Evolutionary conservation across 306 rosid species (phyloP).

Genomic region (Hippophae tibetana): DNA sequence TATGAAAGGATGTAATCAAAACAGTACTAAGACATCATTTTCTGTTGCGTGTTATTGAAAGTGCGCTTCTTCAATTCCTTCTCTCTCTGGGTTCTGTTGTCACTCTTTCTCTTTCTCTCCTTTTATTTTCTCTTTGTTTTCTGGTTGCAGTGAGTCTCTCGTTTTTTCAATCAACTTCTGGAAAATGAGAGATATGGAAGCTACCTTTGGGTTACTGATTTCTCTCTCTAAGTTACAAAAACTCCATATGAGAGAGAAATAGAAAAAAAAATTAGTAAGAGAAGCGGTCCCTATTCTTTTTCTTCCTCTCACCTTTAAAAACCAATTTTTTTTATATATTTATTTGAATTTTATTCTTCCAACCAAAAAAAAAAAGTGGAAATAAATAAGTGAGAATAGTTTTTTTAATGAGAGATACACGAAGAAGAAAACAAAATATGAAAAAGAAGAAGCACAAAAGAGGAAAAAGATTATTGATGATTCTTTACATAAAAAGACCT

Average conservation of each 20-base stretch:
- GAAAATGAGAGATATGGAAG: slow-evolving; percentile 50
- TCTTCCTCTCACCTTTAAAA: slow-evolving; percentile 17
- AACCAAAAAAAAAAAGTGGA: background rate
- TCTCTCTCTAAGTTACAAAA: slow-evolving; percentile 34
- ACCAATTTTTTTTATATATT: slow-evolving; percentile 43
- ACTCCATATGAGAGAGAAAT: slow-evolving; percentile 17
- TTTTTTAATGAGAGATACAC: slow-evolving; percentile 1
- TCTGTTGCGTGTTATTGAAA: slow-evolving; percentile 54
- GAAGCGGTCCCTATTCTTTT: slow-evolving; percentile 56
- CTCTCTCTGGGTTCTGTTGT: slow-evolving; percentile 31
- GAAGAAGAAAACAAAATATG: background rate
- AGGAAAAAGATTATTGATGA: too few relatives aligned
- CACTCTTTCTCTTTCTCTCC: slow-evolving; percentile 48
- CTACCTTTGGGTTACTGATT: slow-evolving; percentile 31
- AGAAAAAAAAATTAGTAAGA: slow-evolving; percentile 18
- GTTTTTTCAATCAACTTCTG: slow-evolving; percentile 51
- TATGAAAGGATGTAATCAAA: slow-evolving; percentile 51
- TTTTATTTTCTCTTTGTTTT: slow-evolving; percentile 39
- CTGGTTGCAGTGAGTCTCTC: slow-evolving; percentile 37
- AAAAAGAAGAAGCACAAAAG: too few relatives aligned
- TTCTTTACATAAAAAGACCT: too few relatives aligned
- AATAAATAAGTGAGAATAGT: too few relatives aligned
- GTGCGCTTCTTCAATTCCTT: too few relatives aligned
- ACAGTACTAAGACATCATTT: slow-evolving; percentile 66
- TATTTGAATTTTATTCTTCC: slow-evolving; percentile 18